Evolutionary conservation across 371 early-diverging fungal genomes (phyloP).

Genomic region (Lichtheimia ramosa): DNA sequence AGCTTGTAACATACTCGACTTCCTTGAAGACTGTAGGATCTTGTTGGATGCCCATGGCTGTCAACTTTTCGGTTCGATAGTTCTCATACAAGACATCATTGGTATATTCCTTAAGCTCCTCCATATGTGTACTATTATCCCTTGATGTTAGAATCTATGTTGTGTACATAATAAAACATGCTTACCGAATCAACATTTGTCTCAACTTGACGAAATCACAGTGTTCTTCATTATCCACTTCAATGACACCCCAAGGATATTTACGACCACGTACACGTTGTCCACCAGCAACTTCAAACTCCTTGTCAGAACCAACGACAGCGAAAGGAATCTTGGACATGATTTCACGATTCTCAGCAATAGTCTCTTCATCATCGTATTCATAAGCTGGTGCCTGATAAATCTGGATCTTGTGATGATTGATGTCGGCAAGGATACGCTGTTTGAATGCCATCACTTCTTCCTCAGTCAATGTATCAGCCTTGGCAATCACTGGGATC

Average conservation of each 20-base stretch:
- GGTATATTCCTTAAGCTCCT: slow-evolving; percentile 92
- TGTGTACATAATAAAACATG: not conserved
- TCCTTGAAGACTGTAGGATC: slow-evolving; percentile 81
- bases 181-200: slow-evolving; percentile 76
- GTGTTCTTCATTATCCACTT: slow-evolving; percentile 90
- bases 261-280: slow-evolving; percentile 91
- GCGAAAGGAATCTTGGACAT: slow-evolving; percentile 96
- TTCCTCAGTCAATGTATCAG: slow-evolving; percentile 96
- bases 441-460: slow-evolving; percentile 93
- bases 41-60: slow-evolving; percentile 78
- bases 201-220: slow-evolving; percentile 95
- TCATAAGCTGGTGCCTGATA: slow-evolving; percentile 91
- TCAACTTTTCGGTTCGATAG: slow-evolving; percentile 90
- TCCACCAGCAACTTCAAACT: slow-evolving; percentile 81
- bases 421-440: slow-evolving; percentile 92
- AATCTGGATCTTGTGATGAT: slow-evolving; percentile 90
- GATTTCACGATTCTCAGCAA: slow-evolving; percentile 92
- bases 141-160: slow-evolving; percentile 21
- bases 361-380: slow-evolving; percentile 93
- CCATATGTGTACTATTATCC: slow-evolving; percentile 77
- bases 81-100: slow-evolving; percentile 95
- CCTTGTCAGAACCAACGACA: slow-evolving; percentile 93
- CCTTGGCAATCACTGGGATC: slow-evolving; percentile 98
- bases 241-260: slow-evolving; percentile 96
- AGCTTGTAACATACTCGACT: slow-evolving; percentile 42